Conservation (phyloP, 345 rosid species). For the Gossypium thurberi region DNA sequence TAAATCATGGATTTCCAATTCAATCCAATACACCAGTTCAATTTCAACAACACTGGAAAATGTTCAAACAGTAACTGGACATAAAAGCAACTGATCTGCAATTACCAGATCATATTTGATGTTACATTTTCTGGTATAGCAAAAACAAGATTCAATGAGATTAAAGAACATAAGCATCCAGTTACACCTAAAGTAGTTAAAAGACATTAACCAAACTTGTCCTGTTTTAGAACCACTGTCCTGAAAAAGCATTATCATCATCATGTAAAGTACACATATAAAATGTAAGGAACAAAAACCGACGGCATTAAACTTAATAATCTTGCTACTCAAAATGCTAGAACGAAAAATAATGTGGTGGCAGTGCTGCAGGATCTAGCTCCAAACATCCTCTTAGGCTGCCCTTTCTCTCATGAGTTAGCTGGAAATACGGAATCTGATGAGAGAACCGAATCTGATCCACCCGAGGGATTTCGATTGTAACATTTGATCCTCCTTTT, state of each 20-base stretch:
- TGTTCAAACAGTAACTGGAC: no score
- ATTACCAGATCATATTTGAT: not conserved
- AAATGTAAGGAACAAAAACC: not conserved
- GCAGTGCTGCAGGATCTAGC: slow-evolving; percentile 52
- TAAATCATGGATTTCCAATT: no score
- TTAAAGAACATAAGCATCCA: not conserved
- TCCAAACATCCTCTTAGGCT: slow-evolving; percentile 54
- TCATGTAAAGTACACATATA: not conserved
- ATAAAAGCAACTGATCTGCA: not conserved
- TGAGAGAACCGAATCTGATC: slow-evolving; percentile 54
- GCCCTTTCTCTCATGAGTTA: slow-evolving; percentile 43
- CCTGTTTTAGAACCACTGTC: not conserved
- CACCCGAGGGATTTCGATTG: slow-evolving; percentile 14
- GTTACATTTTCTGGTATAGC: not conserved
- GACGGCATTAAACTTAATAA: not conserved
- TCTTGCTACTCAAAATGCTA: not conserved
- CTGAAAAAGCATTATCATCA: not conserved
- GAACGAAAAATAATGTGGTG: slow-evolving; percentile 25
- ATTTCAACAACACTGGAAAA: no score
- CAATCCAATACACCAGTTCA: no score
- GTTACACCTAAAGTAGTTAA: not conserved
- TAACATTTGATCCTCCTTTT: slow-evolving; percentile 21
- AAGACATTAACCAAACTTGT: not conserved
- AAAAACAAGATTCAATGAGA: not conserved
- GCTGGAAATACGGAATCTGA: slow-evolving; percentile 42